Percentiles rank a stretch among this genome's conserved stretches.
These are phyloP conservation scores for Botrytis hyacinthi DNA, from an alignment of 2,329 filamentous ascomycete genomes.

Conservation along the genomic window DNA sequence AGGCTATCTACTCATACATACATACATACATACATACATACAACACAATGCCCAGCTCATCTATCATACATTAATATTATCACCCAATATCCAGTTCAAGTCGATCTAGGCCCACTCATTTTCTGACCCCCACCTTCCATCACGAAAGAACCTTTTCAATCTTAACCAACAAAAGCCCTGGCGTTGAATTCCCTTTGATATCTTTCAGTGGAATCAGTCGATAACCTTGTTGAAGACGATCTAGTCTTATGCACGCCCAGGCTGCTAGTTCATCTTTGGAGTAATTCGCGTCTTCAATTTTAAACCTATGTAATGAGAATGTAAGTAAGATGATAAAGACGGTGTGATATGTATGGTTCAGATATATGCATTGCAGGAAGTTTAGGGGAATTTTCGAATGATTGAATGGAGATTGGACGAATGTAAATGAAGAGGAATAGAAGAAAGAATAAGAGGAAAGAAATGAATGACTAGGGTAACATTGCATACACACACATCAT, in stretches of 20 bases:
- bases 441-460: background rate
- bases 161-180: conserved; percentile 71
- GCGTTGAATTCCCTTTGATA: conserved; percentile 60
- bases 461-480: background rate
- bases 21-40: background rate
- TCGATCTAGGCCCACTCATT: background rate
- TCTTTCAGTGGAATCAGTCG: conserved; percentile 76
- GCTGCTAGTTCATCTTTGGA: conserved; percentile 75
- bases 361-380: background rate
- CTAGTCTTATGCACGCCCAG: conserved; percentile 86
- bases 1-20: background rate
- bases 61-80: conserved; percentile 8
- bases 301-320: conserved; percentile 52
- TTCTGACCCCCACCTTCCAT: background rate
- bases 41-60: background rate
- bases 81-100: background rate
- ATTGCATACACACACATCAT: conserved; percentile 3
- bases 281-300: conserved; percentile 83
- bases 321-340: conserved; percentile 2
- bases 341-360: background rate
- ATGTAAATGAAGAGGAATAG: background rate
- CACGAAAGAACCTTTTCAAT: conserved; percentile 55
- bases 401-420: background rate
- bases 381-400: background rate
- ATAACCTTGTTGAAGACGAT: conserved; percentile 73